A percentile compares a stretch with the other conserved stretches of the same genome.
Evolutionary conservation across 2,329 filamentous ascomycete genomes (phyloP).

Genomic region (Trichoderma cornu-damae): DNA sequence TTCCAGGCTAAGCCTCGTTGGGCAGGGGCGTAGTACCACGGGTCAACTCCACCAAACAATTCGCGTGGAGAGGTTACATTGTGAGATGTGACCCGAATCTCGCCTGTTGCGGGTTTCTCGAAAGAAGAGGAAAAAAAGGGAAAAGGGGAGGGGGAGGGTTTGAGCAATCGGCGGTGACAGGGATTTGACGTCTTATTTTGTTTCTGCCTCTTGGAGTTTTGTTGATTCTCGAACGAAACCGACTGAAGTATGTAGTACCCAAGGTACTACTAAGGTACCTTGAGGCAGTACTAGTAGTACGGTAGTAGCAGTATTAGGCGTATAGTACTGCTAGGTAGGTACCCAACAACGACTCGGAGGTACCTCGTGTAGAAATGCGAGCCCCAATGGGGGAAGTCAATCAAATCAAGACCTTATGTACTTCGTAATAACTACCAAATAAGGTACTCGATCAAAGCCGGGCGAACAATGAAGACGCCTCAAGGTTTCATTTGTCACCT

Average conservation of each 20-base stretch:
- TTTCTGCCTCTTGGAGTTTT: background rate
- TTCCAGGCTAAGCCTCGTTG: constrained; percentile 2
- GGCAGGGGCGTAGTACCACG: background rate
- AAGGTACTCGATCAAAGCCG: too few relatives aligned
- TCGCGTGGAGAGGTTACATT: constrained; percentile 16
- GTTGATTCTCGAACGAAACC: background rate
- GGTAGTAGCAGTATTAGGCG: too few relatives aligned
- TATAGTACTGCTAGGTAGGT: too few relatives aligned
- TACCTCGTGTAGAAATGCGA: too few relatives aligned
- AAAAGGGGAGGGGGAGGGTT: background rate
- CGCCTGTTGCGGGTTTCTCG: constrained; percentile 1
- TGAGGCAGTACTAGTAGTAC: too few relatives aligned
- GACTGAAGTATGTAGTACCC: background rate
- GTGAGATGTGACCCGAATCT: constrained; percentile 8
- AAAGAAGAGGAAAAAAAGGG: background rate
- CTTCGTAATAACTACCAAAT: too few relatives aligned
- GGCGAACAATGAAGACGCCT: too few relatives aligned
- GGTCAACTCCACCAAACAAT: constrained; percentile 4
- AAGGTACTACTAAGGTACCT: too few relatives aligned
- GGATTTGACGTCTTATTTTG: background rate
- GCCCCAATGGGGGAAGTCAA: too few relatives aligned
- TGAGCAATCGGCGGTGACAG: background rate
- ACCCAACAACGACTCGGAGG: too few relatives aligned
- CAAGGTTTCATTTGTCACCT: too few relatives aligned
- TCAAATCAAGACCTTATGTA: too few relatives aligned